Percentiles rank a stretch among this genome's conserved stretches.
Conservation (phyloP, 192 early-diverging fungal genomes). For the Coemansia sp. region DNA sequence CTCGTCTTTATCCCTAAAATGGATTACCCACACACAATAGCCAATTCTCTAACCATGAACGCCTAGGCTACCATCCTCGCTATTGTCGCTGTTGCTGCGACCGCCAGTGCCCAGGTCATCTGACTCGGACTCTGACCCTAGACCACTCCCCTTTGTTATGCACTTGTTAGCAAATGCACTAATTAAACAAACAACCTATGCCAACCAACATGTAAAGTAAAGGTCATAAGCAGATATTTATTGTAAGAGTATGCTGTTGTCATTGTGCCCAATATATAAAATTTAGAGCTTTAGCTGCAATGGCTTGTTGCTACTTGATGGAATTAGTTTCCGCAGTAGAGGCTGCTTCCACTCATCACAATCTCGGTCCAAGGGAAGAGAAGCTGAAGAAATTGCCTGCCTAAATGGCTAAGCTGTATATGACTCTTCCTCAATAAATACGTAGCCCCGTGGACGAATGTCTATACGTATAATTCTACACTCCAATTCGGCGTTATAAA, state of each 20-base stretch:
- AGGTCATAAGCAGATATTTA: not conserved
- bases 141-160: not conserved
- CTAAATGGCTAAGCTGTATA: no score
- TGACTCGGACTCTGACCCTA: not conserved
- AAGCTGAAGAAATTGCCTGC: no score
- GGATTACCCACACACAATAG: not conserved
- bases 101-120: not conserved
- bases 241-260: no score
- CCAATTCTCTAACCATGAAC: not conserved
- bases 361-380: no score
- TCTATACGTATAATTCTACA: not conserved
- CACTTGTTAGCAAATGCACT: not conserved
- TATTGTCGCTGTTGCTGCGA: not conserved
- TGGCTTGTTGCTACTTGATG: no score
- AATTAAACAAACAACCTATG: not conserved
- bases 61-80: not conserved
- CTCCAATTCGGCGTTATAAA: not conserved
- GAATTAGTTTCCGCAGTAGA: no score
- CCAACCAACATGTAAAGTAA: not conserved
- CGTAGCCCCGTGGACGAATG: not conserved
- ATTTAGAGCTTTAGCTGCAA: no score
- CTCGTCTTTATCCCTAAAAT: not conserved
- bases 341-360: no score
- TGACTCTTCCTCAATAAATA: not conserved
- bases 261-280: no score